A percentile compares a stretch with the other conserved stretches of the same genome.
Evolutionary conservation across 1,284 basidiomycete genomes (phyloP).

Genomic region (Spongiforma sp.): DNA sequence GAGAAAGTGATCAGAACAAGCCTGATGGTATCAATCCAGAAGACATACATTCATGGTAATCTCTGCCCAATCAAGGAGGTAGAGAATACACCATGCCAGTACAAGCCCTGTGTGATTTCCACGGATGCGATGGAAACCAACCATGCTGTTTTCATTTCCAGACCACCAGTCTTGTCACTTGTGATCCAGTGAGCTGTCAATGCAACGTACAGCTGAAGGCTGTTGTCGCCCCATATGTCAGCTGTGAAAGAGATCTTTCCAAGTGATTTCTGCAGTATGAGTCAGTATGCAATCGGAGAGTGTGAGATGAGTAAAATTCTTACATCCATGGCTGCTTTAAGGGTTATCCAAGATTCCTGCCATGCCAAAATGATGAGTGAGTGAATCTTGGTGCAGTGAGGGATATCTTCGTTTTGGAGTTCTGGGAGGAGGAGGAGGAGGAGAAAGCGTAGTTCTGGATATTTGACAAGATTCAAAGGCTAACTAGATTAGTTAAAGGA

Average conservation of each 20-base stretch:
- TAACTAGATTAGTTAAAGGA: background rate
- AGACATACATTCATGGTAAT: background rate
- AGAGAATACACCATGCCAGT: background rate
- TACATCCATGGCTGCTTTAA: background rate
- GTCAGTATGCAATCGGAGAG: background rate
- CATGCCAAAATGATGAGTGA: background rate
- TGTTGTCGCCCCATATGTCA: background rate
- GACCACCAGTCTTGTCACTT: background rate
- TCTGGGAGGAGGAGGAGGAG: background rate
- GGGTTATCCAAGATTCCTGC: background rate
- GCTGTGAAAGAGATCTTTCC: background rate
- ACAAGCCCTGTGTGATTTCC: background rate
- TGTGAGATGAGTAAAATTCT: background rate
- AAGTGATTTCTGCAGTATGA: background rate
- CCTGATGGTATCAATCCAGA: background rate
- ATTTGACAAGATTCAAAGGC: background rate
- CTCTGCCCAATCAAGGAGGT: background rate
- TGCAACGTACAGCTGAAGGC: background rate
- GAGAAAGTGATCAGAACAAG: background rate
- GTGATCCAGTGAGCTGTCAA: background rate
- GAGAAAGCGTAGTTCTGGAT: background rate
- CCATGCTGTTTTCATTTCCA: background rate
- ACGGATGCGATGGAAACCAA: background rate
- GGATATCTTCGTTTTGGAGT: background rate
- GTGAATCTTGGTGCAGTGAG: background rate